Base-by-base conservation (phyloP, 148 eudicot genomes). In the Rhododendron ferrugineum region DNA sequence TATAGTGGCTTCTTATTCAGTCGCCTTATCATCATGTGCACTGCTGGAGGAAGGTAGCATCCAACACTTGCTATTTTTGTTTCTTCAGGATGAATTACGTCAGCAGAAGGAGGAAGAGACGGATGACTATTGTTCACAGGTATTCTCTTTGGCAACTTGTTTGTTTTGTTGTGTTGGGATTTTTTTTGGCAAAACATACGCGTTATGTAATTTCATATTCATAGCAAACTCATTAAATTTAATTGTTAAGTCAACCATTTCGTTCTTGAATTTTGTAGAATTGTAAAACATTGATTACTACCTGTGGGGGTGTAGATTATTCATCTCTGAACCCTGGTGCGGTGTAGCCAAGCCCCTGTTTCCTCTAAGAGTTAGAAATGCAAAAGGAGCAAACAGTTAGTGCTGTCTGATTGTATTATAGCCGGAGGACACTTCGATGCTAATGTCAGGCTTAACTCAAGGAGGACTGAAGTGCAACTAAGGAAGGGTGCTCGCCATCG, bases 51-150 rank as follows among this genome's bases (percentile, higher is more conserved):
- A 62, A 79, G 47, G 36, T 22, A 30, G 34, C 36, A 62, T 22
- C 47, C 34, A 64, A 49, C 6, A 49, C 34, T 79, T 54, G n/a
- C 23, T 42, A 11, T 56, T 81, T 83, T 82, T 72, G 15, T 84
- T 85, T 37, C 83, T 90, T 81, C 86, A 97, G 99, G 98, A 97
- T 89, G 98, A 97, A 88, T 85, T 97, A 75, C 96, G 99, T 84
- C 99, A 97, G 87, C 94, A 91, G 78, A 90, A 91, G 91, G 99
- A 97, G 88, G 99, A 95, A 84, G 94, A 92, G 89, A 94, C 91
- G 94, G 99, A 97, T 90, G 99, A 97, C 90, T 97, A 97, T 86
- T 95, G 99, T 79, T 95, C 98, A 68, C 89, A 92, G 95, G 98
- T 91, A 82, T 68, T 28, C 52, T 34, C 54, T 49, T 85, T 85